phyloP scores from a whole-genome alignment of 2,329 filamentous ascomycete genomes.

The Trichoderma cornu-damae region DNA sequence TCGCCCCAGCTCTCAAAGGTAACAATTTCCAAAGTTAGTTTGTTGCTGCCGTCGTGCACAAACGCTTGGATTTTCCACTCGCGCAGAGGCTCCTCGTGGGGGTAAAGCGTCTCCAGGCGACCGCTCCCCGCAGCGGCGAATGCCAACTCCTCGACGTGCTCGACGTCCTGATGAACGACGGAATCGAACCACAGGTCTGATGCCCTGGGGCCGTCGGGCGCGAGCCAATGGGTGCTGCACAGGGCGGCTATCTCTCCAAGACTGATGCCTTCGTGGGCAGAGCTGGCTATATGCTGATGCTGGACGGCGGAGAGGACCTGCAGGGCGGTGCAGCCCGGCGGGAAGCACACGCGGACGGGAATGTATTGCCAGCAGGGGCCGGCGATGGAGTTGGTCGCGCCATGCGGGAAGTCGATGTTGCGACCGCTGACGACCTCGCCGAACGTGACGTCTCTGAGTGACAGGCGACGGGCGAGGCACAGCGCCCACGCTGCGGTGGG shows the following conservation, averaged over 20 bases:
- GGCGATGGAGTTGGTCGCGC: constrained; percentile 47
- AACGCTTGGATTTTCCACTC: constrained; percentile 61
- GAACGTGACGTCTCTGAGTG: constrained; percentile 55
- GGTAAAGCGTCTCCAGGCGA: constrained; percentile 54
- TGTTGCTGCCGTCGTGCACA: constrained; percentile 41
- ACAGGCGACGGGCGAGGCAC: constrained; percentile 51
- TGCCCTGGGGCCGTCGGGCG: constrained; percentile 10
- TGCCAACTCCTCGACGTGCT: constrained; percentile 53
- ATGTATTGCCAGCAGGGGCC: constrained; percentile 65
- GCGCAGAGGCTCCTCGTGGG: constrained; percentile 50
- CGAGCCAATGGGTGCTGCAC: constrained; percentile 41
- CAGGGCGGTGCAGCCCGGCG: constrained; percentile 42
- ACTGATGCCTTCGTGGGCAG: constrained; percentile 51
- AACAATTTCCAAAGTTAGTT: constrained; percentile 53
- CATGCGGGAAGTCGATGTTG: constrained; percentile 49
- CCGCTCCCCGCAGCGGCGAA: constrained; percentile 28
- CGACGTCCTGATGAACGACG: constrained; percentile 55
- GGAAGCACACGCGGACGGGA: constrained; percentile 56
- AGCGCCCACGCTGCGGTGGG: constrained; percentile 65
- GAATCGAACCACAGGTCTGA: constrained; percentile 47
- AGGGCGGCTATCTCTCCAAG: constrained; percentile 48
- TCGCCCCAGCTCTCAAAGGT: constrained; percentile 52
- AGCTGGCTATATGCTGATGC: constrained; percentile 52
- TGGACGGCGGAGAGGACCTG: constrained; percentile 52
- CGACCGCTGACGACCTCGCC: constrained; percentile 62